Conservation (phyloP, 2,329 filamentous ascomycete genomes). For the Colletotrichum limetticola region DNA sequence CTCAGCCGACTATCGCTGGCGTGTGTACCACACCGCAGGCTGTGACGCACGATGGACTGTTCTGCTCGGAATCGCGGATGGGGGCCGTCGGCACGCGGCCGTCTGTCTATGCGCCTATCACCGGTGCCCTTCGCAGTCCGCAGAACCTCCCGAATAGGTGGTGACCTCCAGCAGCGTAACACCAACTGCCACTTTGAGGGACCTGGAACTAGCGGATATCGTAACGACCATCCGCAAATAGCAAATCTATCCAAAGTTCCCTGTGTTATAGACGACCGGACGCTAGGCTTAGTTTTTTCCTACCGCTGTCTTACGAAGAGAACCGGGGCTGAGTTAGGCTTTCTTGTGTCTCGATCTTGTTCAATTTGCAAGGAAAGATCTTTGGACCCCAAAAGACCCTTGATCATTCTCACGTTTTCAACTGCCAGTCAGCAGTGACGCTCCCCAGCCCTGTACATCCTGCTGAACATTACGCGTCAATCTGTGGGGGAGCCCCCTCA, state of each 20-base stretch:
- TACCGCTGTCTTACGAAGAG: background rate
- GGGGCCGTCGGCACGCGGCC: background rate
- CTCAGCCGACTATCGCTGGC: background rate
- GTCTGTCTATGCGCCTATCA: background rate
- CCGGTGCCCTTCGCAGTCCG: background rate
- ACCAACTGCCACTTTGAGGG: background rate
- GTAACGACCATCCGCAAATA: background rate
- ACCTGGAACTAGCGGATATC: background rate
- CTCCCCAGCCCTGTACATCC: constrained; percentile 9
- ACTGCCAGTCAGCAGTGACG: background rate
- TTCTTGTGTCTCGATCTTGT: background rate
- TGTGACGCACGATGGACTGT: constrained; percentile 1
- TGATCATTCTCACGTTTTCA: background rate
- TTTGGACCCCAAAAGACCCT: background rate
- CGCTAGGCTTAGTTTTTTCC: background rate
- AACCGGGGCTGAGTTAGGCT: constrained; percentile 23
- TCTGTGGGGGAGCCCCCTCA: constrained; percentile 11
- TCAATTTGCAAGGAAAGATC: background rate
- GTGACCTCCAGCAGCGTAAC: background rate
- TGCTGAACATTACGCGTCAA: constrained; percentile 33
- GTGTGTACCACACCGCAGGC: background rate
- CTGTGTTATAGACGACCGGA: background rate
- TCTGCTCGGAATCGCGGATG: background rate
- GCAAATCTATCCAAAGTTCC: background rate
- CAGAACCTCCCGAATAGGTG: background rate